Evolutionary conservation across 164 flowering plant genomes (phyloP), one percentile per base, ranked within the genome.

Genomic region (Protea cynaroides): DNA sequence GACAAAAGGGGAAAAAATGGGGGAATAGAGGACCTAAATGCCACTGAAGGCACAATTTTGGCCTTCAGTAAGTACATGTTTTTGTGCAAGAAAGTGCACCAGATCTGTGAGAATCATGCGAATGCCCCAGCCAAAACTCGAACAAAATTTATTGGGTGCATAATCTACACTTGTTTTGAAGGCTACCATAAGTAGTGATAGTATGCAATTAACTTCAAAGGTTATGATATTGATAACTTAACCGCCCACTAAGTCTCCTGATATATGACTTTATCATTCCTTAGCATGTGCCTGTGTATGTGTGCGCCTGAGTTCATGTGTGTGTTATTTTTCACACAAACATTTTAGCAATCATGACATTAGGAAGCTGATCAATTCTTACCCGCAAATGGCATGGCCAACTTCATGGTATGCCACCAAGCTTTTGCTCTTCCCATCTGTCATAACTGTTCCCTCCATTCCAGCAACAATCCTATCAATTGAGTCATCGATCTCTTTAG

Each of bases 361-460:
- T 24, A 29, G 59, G n/a, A 25, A 14, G 19, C 24, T 21, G 22
- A 11, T 25, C 22, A 62, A 83, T 66, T 40, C 78, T 76, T 75
- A 90, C 97, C 95, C 97, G 63, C 95, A 90, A 59, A 90, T 79
- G 70, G 97, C 97, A 76, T 91, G 97, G n/a, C 97, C 97, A 23
- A 88, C 97, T 83, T 91, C 97, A 73, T 91, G 97, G 73, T 88
- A 91, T 56, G 95, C 96, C 58, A 87, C 95, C 60, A 91, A 77
- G 72, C 96, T 91, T 76, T 88, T 91, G 80, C 88, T 86, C 77
- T 91, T 89, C 56, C 96, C 96, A 74, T 88, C 96, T 1, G 93
- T 89, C 97, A 91, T 89, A 22, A 87, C 93, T 17, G 93, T 88
- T 67, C 93, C 96, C 69, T 91, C 97, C 95, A 88, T 91, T 67